Evolutionary conservation across 2,329 filamentous ascomycete species (phyloP).

Genomic region (Fusarium neocosmosporiellum): DNA sequence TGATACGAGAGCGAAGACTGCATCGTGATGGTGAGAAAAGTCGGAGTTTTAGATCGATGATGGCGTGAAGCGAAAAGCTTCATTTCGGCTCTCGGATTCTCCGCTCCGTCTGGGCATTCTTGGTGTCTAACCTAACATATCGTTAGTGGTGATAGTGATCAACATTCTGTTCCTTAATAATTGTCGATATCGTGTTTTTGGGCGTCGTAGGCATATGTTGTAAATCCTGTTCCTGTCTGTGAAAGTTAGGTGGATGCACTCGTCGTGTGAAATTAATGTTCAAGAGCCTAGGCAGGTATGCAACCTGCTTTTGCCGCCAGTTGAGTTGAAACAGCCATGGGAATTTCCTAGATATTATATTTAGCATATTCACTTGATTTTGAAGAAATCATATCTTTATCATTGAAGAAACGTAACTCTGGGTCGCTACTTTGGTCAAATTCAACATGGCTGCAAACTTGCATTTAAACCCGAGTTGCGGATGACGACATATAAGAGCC

Average conservation of each 20-base stretch:
- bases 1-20: conserved; percentile 63
- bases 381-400: neutral
- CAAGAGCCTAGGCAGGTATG: neutral
- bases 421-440: too few relatives aligned
- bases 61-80: neutral
- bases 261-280: neutral
- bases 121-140: neutral
- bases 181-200: neutral
- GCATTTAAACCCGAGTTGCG: too few relatives aligned
- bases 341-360: too few relatives aligned
- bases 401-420: neutral
- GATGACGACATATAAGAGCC: neutral
- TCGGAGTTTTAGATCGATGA: neutral
- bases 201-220: neutral
- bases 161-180: neutral
- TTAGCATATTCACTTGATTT: neutral
- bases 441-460: too few relatives aligned
- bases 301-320: neutral
- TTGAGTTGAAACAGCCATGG: neutral
- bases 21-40: neutral
- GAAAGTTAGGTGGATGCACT: neutral
- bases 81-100: neutral
- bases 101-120: neutral
- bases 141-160: neutral
- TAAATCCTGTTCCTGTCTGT: neutral